Conservation (phyloP, 73 alveolate genomes). For the Paramecium octaurelia region DNA sequence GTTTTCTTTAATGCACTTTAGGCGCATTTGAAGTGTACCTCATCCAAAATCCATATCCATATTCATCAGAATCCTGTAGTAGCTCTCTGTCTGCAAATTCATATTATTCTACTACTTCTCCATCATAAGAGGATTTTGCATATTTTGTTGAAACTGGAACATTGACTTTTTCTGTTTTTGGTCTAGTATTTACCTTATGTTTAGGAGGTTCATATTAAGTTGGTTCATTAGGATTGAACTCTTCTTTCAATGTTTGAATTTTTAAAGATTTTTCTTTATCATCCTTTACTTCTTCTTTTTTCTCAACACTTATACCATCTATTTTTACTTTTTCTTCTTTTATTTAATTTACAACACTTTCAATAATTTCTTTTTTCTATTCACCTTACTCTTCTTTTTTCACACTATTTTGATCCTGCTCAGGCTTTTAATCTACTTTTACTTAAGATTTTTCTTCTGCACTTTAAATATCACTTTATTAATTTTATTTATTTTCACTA, state of each 20-base stretch:
- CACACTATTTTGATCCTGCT: background rate
- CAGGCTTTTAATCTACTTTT: background rate
- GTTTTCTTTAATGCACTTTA: background rate
- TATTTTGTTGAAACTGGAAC: conserved; percentile 30
- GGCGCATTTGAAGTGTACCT: background rate
- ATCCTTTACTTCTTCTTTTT: background rate
- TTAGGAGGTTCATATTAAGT: background rate
- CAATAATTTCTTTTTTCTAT: background rate
- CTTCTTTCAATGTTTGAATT: background rate
- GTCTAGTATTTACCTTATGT: background rate
- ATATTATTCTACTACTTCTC: background rate
- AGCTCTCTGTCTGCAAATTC: conserved; percentile 31
- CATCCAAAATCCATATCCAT: conserved; percentile 47
- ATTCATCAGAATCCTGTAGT: conserved; percentile 17
- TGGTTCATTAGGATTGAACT: conserved; percentile 31
- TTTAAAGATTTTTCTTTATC: background rate
- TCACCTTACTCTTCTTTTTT: background rate
- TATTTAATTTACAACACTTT: background rate
- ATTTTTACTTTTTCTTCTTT: background rate
- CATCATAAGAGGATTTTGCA: background rate
- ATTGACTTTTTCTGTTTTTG: background rate
- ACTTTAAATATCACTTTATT: background rate
- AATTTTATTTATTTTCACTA: background rate
- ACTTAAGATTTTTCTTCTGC: background rate
- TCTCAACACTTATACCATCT: background rate